Evolutionary conservation across 2,329 filamentous ascomycete species (phyloP).

Genomic region (Rachicladosporium sp.): DNA sequence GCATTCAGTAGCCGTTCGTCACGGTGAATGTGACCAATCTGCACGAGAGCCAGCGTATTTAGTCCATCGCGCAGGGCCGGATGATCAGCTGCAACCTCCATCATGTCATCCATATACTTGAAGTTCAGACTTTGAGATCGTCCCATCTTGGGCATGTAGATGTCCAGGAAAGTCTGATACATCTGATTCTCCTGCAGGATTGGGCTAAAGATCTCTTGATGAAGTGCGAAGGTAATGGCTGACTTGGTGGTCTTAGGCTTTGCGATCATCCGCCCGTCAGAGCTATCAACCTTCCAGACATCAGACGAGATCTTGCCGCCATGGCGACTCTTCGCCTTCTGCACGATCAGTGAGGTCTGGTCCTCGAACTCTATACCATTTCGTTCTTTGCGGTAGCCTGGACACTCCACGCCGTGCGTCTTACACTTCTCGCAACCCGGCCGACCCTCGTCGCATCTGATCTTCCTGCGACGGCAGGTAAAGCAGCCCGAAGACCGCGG

Average conservation of each 20-base stretch:
- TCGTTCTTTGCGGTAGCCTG: constrained; percentile 7
- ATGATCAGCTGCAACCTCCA: constrained; percentile 1
- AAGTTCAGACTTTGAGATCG: constrained; percentile 3
- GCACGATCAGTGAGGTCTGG: constrained; percentile 5
- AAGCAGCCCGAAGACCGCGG: constrained; percentile 15
- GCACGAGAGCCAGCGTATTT: constrained; percentile 7
- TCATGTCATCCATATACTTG: constrained; percentile 2
- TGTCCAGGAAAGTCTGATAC: constrained; percentile 6
- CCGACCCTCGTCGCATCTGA: constrained; percentile 8
- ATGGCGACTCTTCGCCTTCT: constrained; percentile 3
- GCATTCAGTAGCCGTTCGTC: constrained; percentile 6
- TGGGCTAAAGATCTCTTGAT: too few species aligned
- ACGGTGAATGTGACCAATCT: constrained; percentile 6
- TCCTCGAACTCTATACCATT: constrained; percentile 9
- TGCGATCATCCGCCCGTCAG: too few species aligned
- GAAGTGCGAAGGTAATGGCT: too few species aligned
- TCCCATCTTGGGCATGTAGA: constrained; percentile 5
- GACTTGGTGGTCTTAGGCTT: too few species aligned
- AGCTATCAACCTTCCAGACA: too few species aligned
- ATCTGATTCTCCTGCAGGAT: too few species aligned
- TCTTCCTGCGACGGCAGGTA: constrained; percentile 9
- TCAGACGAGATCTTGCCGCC: not conserved
- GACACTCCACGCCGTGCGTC: constrained; percentile 9
- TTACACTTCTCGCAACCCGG: constrained; percentile 9
- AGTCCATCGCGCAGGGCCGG: constrained; percentile 8